Base-by-base conservation (phyloP, 2,329 filamentous ascomycete species). In the Phaeosphaeriaceae sp. region DNA sequence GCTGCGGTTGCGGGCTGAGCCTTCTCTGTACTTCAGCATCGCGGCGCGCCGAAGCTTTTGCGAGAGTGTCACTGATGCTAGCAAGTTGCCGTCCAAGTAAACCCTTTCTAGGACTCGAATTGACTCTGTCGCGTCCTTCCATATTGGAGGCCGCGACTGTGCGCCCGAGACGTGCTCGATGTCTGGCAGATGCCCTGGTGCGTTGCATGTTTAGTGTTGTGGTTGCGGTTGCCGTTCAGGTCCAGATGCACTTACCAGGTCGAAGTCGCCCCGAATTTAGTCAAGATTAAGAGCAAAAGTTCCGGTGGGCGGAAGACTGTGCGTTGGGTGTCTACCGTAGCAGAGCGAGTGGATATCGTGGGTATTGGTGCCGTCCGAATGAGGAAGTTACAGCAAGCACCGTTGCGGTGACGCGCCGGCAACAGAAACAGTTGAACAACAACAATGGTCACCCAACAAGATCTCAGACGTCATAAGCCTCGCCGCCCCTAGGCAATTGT, bases 11-110 rank as follows among this genome's bases (percentile, higher is more conserved):
- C 21, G 15, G 36, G 11, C 42, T 51, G 15, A 13, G 54, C 24
- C 41, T 49, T 40, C 41, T 25, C 40, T 44, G 46, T 10, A 61
- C 19, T n/a, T 62, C 57, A 13, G 49, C 40, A 19, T 69, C 56
- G 13, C 60, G 61, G n/a, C 60, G 60, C 40, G 57, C 57, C 2
- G 63, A 64, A 7, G 60, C 63, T 49, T 55, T 56, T 20, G 54
- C 25, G 2, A 71, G 54, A 6, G 57, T 63, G 15, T 67, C 54
- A 1, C 59, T 54, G 27, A 70, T 71, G 49, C 31, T 63, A 7
- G 60, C 62, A 9, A 71, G 46, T 13, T 70, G 68, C 15, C 51
- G 61, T 27, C 40, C 51, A 11, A 65, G 55, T 3, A 68, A 25
- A 15, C 46, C 48, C 7, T 48, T 62, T 17, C 47, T 54, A n/a